phyloP scores from a whole-genome alignment of 1,284 basidiomycete genomes.

The Puccinia polysora region DNA sequence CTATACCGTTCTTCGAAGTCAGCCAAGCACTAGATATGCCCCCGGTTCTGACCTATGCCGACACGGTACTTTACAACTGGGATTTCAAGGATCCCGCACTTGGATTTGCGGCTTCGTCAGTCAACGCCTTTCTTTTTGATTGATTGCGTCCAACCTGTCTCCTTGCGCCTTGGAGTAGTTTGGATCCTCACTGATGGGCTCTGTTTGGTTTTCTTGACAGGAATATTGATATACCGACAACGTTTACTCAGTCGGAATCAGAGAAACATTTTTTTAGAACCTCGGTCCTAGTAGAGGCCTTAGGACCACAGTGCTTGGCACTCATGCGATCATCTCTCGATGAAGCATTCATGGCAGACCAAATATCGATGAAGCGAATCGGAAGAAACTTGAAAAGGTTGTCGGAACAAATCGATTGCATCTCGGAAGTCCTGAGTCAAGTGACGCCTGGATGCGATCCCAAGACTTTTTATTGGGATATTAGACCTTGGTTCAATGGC shows the following conservation, averaged over 20 bases:
- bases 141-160: background rate
- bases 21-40: conserved; percentile 74
- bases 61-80: conserved; percentile 93
- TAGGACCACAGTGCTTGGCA: conserved; percentile 76
- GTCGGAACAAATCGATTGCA: conserved; percentile 63
- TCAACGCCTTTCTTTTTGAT: background rate
- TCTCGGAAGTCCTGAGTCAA: conserved; percentile 63
- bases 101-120: conserved; percentile 49
- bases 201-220: conserved; percentile 50
- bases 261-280: conserved; percentile 86
- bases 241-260: conserved; percentile 76
- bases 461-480: conserved; percentile 71
- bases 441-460: conserved; percentile 73
- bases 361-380: conserved; percentile 68
- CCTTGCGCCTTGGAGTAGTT: conserved; percentile 45
- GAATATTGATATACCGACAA: conserved; percentile 63
- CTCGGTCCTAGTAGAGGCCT: conserved; percentile 82
- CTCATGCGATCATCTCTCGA: conserved; percentile 85
- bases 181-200: conserved; percentile 47
- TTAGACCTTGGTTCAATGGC: conserved; percentile 89
- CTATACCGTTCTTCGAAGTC: conserved; percentile 73
- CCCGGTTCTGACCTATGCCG: conserved; percentile 85
- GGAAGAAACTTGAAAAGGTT: conserved; percentile 67
- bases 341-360: conserved; percentile 83
- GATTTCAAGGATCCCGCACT: conserved; percentile 49